Percentiles rank a stretch among this genome's conserved stretches.
phyloP scores from a whole-genome alignment of 345 rosid genomes.

The Trapa incisa region DNA sequence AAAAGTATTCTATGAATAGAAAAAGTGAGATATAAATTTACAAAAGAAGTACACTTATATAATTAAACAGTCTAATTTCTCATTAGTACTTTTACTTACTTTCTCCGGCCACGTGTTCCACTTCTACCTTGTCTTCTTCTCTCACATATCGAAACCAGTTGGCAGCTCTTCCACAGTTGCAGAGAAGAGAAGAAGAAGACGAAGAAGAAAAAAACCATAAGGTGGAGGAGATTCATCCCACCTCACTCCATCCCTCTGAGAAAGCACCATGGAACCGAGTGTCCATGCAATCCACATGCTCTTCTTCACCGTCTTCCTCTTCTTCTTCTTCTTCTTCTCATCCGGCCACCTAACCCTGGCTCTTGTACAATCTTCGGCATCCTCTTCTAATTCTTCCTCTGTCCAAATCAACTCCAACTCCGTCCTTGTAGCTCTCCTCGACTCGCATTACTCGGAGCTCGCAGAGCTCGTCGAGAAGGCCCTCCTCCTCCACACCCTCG shows the following conservation, averaged over 20 bases:
- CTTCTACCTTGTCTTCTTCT: background rate
- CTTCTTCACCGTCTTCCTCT: constrained; percentile 16
- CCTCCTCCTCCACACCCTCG: constrained; percentile 73
- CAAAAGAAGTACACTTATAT: no score
- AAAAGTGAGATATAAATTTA: no score
- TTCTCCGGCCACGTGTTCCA: constrained; percentile 7
- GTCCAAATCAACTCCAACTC: constrained; percentile 76
- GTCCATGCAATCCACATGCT: constrained; percentile 32
- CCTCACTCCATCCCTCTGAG: background rate
- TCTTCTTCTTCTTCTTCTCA: constrained; percentile 11
- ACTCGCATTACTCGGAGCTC: constrained; percentile 85
- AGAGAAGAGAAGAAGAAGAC: background rate
- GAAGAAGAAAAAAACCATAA: background rate
- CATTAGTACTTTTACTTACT: background rate
- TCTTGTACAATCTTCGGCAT: background rate
- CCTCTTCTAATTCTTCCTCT: constrained; percentile 15
- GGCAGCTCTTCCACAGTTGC: background rate
- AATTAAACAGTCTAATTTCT: no score
- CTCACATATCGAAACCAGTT: background rate
- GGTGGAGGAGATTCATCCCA: no score
- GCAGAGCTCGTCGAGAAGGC: constrained; percentile 89
- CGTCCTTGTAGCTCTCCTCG: constrained; percentile 85
- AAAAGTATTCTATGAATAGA: no score
- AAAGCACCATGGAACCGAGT: constrained; percentile 37
- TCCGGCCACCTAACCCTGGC: constrained; percentile 27